Evolutionary conservation across 1,284 basidiomycete genomes (phyloP), one percentile per base, ranked within the genome.

Genomic region (Takashimella koratensis): DNA sequence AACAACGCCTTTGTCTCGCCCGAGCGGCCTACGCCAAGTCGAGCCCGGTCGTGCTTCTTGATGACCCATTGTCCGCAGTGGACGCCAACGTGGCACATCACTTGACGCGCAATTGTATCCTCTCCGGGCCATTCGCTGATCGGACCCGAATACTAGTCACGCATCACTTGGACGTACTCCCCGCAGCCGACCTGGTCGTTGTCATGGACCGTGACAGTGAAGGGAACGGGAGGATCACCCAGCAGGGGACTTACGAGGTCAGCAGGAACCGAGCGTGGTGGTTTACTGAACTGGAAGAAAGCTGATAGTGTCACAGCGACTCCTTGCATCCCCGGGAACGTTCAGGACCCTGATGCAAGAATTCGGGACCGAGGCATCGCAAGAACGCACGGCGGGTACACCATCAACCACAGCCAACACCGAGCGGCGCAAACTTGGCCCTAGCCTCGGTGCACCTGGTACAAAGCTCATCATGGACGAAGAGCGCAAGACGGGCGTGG

Each of bases 111-210:
- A 78, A 84, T 47, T 85, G 84, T 59, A 71, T 87, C 16, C 70
- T 85, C 8, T 73, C 65, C 19, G 85, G 85, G 2, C 83, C 84
- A 0, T 73, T 87, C 22, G 80, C 82, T 0, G 67, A 77, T 42
- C 80, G 83, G 52, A 87, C 86, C 0, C 78, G 86, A 16, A 77
- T 90, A 25, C 77, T 90, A 24, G 86, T 87, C 20, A 88, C 87
- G 0, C 87, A 89, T 67, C 65, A 70, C 19, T 71, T 87, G 2
- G 84, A 86, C 65, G 82, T 88, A n/a, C 75, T 89, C 1, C 84
- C 85, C 54, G 45, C 45, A 20, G 67, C 67, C 0, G 67, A 69
- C 36, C 44, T 52, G 43, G 39, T 65, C 4, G 42, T 66, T n/a
- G 60, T 66, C n/a, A 58, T 70, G 57, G 62, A 66, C 26, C 41